phyloP scores from a whole-genome alignment of 1,284 basidiomycete genomes.

The Megacollybia platyphylla region DNA sequence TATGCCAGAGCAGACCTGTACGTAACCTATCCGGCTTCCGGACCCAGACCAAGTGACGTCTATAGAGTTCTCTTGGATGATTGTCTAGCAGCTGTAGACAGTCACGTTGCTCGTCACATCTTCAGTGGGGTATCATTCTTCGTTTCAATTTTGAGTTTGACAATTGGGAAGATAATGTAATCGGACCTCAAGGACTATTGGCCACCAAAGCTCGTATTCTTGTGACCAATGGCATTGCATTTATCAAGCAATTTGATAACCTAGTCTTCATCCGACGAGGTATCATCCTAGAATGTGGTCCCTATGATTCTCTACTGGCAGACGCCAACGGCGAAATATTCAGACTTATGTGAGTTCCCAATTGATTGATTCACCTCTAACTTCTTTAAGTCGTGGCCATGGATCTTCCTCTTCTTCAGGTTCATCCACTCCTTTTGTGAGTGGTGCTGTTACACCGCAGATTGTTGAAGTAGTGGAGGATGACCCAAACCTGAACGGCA shows the following conservation, averaged over 20 bases:
- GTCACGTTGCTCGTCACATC: constrained; percentile 30
- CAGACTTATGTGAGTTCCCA: constrained; percentile 64
- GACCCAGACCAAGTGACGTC: not conserved
- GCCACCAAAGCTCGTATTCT: constrained; percentile 79
- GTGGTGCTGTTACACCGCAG: constrained; percentile 29
- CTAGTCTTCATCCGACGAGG: constrained; percentile 75
- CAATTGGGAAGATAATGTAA: constrained; percentile 60
- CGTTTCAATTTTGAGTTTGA: not conserved
- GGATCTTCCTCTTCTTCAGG: constrained; percentile 34
- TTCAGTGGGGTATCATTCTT: constrained; percentile 13
- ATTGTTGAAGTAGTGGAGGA: constrained; percentile 12
- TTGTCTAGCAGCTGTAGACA: constrained; percentile 42
- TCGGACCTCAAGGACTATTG: constrained; percentile 82
- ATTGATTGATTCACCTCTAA: not conserved
- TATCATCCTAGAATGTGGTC: constrained; percentile 72
- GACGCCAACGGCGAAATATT: constrained; percentile 61
- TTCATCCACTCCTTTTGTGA: constrained; percentile 40
- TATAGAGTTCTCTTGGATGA: constrained; percentile 33
- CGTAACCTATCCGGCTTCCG: constrained; percentile 13
- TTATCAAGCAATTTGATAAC: constrained; percentile 71
- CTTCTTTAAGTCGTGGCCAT: constrained; percentile 24
- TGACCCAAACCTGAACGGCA: constrained; percentile 8
- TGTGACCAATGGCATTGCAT: constrained; percentile 85
- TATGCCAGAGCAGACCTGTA: constrained; percentile 33
- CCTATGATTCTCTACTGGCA: constrained; percentile 52